Base-by-base conservation (phyloP, 2,329 filamentous ascomycete genomes). In the Colletotrichum simmondsii region DNA sequence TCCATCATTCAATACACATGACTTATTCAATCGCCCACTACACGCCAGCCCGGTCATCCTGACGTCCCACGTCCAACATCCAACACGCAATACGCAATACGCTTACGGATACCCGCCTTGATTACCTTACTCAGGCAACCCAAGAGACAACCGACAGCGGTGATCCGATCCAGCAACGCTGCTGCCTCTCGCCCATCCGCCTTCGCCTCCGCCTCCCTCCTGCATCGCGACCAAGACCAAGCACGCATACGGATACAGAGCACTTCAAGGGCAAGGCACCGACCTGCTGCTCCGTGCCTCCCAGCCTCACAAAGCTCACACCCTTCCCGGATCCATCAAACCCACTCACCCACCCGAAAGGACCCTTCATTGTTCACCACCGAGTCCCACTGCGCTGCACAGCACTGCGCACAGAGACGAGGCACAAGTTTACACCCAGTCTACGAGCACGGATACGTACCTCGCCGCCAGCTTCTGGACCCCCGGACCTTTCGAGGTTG, bases 111-210 rank as follows among this genome's bases (percentile, higher is more conserved):
- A 49, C 42, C 42, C 19, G 4, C 19, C 42, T 49, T 49, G 58
- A 4, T 28, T 28, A 12, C 19, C 19, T 63, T 52, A 63, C 60
- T 52, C 26, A 63, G 24, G 52, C 60, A 28, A 12, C 7, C 37
- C 11, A 28, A 49, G 19, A 49, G 42, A 46, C 42, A n/a, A 19
- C 52, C 28, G 42, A 22, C 42, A 10, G 42, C 28, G 19, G 35
- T 32, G 42, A 63, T 32, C 58, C 35, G 24, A 68, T 26, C 46
- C 53, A 49, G 42, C 19, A 53, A 68, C 64, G 46, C 63, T 68
- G 63, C 57, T 71, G 68, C 56, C 56, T 68, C 68, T 53, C 19
- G 54, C 49, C 14, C 52, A 35, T 22, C 28, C 56, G 37, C 46
- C 16, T 37, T 46, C 56, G 26, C 42, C 57, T 65, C 30, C 22